A percentile compares a stretch with the other conserved stretches of the same genome.
Conservation (phyloP, 352 stramenopile species). For the Pythium aquatile region DNA sequence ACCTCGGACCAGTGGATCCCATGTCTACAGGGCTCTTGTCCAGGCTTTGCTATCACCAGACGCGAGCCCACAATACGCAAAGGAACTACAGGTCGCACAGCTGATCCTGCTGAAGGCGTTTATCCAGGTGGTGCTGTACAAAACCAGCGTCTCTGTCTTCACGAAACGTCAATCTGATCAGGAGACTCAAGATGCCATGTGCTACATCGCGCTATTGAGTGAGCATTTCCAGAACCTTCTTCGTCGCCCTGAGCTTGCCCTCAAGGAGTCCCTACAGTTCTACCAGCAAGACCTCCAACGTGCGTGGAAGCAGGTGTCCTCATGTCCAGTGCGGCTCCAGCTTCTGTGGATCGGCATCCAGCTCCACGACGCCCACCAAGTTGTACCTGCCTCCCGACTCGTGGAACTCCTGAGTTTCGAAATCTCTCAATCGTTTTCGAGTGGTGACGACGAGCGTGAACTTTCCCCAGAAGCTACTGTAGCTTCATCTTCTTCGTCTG, state of each 20-base stretch:
- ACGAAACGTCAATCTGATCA: conserved; percentile 12
- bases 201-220: conserved; percentile 57
- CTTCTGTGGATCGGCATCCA: conserved; percentile 58
- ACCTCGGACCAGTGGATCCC: conserved; percentile 17
- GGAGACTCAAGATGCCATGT: conserved; percentile 31
- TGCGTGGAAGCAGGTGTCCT: conserved; percentile 46
- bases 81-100: conserved; percentile 46
- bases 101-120: conserved; percentile 66
- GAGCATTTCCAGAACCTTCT: conserved; percentile 52
- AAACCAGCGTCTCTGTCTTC: conserved; percentile 30
- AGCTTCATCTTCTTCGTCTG: conserved; percentile 11
- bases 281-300: conserved; percentile 56
- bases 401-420: conserved; percentile 46
- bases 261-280: conserved; percentile 64
- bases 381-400: conserved; percentile 38
- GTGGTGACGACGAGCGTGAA: conserved; percentile 11
- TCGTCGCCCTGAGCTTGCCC: conserved; percentile 28
- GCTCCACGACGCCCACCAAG: conserved; percentile 33
- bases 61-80: conserved; percentile 3
- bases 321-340: conserved; percentile 47
- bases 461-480: conserved; percentile 4
- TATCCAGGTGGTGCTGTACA: conserved; percentile 45
- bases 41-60: conserved; percentile 36
- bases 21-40: conserved; percentile 40
- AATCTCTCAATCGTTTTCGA: conserved; percentile 20